These are phyloP conservation scores for Entonaema liquescens DNA, from an alignment of 495 filamentous ascomycete species.

Conservation along the genomic window DNA sequence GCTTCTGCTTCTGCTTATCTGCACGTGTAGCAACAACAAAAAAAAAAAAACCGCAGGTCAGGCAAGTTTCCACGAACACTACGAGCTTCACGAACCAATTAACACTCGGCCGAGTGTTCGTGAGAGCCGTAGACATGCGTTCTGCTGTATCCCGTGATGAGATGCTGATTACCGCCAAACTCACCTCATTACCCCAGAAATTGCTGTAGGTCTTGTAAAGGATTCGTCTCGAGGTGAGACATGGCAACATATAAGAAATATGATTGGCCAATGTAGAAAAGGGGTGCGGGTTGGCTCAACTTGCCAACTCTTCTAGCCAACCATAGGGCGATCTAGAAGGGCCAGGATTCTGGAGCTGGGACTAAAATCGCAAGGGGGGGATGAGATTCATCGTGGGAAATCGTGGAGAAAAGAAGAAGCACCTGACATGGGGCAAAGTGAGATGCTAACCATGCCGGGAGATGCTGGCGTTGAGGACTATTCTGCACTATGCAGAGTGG, in stretches of 20 bases:
- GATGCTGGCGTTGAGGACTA: background rate
- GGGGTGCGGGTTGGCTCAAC: constrained; percentile 10
- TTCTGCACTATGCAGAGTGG: too few species aligned
- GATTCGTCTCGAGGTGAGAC: constrained; percentile 1
- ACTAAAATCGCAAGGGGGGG: background rate
- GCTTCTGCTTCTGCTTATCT: background rate
- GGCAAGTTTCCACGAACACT: background rate
- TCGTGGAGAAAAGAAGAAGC: constrained; percentile 22
- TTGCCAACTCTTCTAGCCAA: constrained; percentile 11
- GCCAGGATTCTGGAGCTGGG: background rate
- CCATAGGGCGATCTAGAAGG: constrained; percentile 12
- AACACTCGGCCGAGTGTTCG: background rate
- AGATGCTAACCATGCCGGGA: background rate
- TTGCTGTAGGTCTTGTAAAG: background rate
- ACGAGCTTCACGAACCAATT: background rate
- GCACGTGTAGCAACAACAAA: background rate
- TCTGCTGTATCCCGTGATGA: constrained; percentile 24
- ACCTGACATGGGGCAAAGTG: constrained; percentile 17
- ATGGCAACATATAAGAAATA: background rate
- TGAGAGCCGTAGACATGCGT: background rate
- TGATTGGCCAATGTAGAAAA: constrained; percentile 28
- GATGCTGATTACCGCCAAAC: constrained; percentile 13
- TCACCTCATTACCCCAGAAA: constrained; percentile 37
- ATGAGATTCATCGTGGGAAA: constrained; percentile 11
- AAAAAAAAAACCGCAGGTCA: too few species aligned